A percentile compares a stretch with the other conserved stretches of the same genome.
Conservation (phyloP, 805 yeast genomes). For the Pichia phayaonensis region DNA sequence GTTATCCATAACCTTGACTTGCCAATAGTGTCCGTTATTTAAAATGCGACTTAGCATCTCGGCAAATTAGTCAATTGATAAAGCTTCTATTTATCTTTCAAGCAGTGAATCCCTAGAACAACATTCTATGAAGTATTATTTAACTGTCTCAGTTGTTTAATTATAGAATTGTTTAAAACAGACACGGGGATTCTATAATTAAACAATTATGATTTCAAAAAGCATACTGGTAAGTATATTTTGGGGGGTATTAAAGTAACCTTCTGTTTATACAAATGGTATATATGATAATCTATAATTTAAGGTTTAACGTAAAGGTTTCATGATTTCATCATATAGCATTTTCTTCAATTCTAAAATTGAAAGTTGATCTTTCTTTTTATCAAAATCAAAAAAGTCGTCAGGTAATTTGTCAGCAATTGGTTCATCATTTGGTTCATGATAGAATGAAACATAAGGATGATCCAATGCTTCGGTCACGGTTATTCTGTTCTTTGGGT, state of each 20-base stretch:
- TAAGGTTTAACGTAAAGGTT: constrained; percentile 24
- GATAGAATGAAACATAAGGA: constrained; percentile 82
- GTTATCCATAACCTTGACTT: too few relatives aligned
- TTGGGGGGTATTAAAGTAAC: constrained; percentile 2
- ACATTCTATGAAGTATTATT: too few relatives aligned
- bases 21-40: too few relatives aligned
- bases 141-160: too few relatives aligned
- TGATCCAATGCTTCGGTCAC: constrained; percentile 81
- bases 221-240: neutral
- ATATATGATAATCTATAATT: neutral
- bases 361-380: constrained; percentile 68
- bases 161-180: too few relatives aligned
- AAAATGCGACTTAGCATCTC: too few relatives aligned
- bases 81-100: too few relatives aligned
- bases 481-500: constrained; percentile 74
- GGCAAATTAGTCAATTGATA: too few relatives aligned
- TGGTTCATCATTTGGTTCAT: constrained; percentile 94
- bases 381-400: constrained; percentile 86
- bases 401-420: constrained; percentile 73
- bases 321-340: constrained; percentile 77
- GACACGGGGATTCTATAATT: too few relatives aligned
- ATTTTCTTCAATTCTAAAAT: constrained; percentile 69
- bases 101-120: too few relatives aligned
- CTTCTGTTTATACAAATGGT: neutral
- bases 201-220: too few relatives aligned